Percentiles rank a stretch among this genome's conserved stretches.
These are phyloP conservation scores for Knufia petricola DNA, from an alignment of 2,329 filamentous ascomycete genomes.

Conservation along the genomic window DNA sequence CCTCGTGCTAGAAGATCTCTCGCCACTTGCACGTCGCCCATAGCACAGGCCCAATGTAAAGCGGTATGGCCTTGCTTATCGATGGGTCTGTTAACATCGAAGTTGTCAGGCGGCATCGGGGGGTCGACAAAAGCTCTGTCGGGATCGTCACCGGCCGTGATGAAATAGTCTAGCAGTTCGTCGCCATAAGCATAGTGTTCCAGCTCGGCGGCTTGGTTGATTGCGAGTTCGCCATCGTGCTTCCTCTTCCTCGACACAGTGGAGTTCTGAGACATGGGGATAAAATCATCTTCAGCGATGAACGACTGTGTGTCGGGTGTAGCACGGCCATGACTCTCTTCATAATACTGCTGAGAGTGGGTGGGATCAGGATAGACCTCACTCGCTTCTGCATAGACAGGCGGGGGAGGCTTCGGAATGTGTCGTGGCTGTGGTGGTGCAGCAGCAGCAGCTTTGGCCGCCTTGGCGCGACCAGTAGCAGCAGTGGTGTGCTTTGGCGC, in stretches of 20 bases:
- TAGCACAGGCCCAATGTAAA: slow-evolving; percentile 92
- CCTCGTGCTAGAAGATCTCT: slow-evolving; percentile 75
- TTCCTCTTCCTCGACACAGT: slow-evolving; percentile 61
- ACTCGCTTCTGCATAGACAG: slow-evolving; percentile 8
- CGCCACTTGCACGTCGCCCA: slow-evolving; percentile 90
- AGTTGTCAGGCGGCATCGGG: slow-evolving; percentile 76
- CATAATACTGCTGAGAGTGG: slow-evolving; percentile 58
- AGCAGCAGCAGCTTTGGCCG: slow-evolving; percentile 54
- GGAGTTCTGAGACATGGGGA: slow-evolving; percentile 58
- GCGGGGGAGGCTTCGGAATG: background rate
- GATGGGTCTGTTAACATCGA: slow-evolving; percentile 84
- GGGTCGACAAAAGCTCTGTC: slow-evolving; percentile 46
- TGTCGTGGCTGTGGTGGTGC: slow-evolving; percentile 26
- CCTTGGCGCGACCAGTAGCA: slow-evolving; percentile 66
- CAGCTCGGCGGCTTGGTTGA: slow-evolving; percentile 49
- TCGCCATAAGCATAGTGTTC: slow-evolving; percentile 88
- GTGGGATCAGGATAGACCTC: slow-evolving; percentile 21
- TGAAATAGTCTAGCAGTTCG: slow-evolving; percentile 89
- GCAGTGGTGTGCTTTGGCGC: slow-evolving; percentile 78
- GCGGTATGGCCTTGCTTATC: slow-evolving; percentile 88
- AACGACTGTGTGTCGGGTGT: slow-evolving; percentile 78
- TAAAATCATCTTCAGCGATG: slow-evolving; percentile 71
- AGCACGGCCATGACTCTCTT: slow-evolving; percentile 72
- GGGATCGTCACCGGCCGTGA: slow-evolving; percentile 69
- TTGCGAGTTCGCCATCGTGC: slow-evolving; percentile 51